These are phyloP conservation scores for Rhodotorula sp. DNA, from an alignment of 1,284 basidiomycete species.

Conservation along the genomic window DNA sequence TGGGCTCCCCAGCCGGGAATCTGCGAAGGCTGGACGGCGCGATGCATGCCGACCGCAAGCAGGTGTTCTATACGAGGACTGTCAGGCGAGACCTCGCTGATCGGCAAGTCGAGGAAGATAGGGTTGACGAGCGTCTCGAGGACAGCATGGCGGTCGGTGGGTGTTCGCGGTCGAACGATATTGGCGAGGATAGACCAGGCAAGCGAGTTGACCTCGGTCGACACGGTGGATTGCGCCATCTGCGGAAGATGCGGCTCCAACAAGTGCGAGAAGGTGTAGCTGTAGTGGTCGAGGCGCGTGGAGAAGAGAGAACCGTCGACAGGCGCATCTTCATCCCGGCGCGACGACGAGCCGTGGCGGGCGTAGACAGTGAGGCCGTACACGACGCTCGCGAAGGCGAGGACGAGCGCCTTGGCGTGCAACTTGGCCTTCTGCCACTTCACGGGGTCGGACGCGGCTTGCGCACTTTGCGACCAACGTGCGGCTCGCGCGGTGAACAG, in stretches of 20 bases:
- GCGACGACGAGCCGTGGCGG: conserved; percentile 1
- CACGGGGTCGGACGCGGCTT: not conserved
- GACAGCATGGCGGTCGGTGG: not conserved
- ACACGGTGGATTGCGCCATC: not conserved
- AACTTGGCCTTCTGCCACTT: not conserved
- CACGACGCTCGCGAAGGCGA: conserved; percentile 5
- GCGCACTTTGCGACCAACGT: not conserved
- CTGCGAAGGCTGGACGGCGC: not conserved
- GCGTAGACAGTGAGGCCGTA: conserved; percentile 19
- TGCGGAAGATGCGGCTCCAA: conserved; percentile 3
- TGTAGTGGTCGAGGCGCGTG: not conserved
- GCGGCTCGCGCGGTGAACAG: conserved; percentile 9
- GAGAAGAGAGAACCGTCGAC: not conserved
- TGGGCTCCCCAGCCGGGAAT: conserved; percentile 18
- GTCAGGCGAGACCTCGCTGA: not conserved
- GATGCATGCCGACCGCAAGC: conserved; percentile 4
- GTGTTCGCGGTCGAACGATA: conserved; percentile 12
- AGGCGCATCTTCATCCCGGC: not conserved
- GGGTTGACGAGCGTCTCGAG: conserved; percentile 33
- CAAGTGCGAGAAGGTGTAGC: conserved; percentile 7
- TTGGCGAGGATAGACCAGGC: conserved; percentile 20
- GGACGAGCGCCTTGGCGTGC: conserved; percentile 20
- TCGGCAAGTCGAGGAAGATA: conserved; percentile 16
- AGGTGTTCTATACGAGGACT: not conserved
- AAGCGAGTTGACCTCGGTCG: not conserved